phyloP scores from a whole-genome alignment of 1,139 yeast genomes.

The Nakaseomyces nivariensis region DNA sequence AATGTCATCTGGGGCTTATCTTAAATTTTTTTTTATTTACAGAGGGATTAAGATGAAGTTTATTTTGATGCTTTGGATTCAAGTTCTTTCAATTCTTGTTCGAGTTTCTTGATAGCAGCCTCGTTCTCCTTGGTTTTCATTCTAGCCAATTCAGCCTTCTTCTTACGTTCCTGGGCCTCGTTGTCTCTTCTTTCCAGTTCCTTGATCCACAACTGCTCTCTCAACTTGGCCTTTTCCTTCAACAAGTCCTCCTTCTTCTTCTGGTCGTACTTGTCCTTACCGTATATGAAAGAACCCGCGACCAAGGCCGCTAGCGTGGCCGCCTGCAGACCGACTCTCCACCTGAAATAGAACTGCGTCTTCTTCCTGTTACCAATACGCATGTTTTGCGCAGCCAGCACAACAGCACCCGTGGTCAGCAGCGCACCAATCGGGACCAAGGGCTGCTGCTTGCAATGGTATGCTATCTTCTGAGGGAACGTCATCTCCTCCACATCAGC shows the following conservation, averaged over 20 bases:
- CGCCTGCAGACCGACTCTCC: constrained; percentile 82
- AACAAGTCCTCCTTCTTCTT: constrained; percentile 51
- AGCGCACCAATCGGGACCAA: constrained; percentile 72
- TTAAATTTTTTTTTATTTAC: not conserved
- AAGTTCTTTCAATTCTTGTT: constrained; percentile 22
- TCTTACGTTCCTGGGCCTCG: constrained; percentile 56
- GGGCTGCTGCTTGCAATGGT: constrained; percentile 58
- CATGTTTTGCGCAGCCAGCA: constrained; percentile 67
- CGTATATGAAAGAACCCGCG: constrained; percentile 63
- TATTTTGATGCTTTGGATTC: constrained; percentile 13
- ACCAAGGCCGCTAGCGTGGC: constrained; percentile 74
- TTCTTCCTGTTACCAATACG: constrained; percentile 60
- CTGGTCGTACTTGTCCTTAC: constrained; percentile 31
- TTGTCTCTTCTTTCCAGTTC: constrained; percentile 81
- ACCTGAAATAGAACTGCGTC: constrained; percentile 81
- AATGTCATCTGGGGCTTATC: too few relatives aligned
- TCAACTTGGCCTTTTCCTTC: constrained; percentile 53
- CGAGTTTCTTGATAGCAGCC: constrained; percentile 21
- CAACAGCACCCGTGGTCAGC: constrained; percentile 72
- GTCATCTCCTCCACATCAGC: constrained; percentile 24
- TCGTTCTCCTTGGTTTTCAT: constrained; percentile 29
- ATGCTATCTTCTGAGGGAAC: constrained; percentile 30
- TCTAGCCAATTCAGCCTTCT: constrained; percentile 42
- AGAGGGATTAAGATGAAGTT: constrained; percentile 13
- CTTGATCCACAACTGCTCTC: constrained; percentile 84